These are phyloP conservation scores for Pharus latifolius DNA, from an alignment of 176 grass and related monocot species.

Conservation along the genomic window DNA sequence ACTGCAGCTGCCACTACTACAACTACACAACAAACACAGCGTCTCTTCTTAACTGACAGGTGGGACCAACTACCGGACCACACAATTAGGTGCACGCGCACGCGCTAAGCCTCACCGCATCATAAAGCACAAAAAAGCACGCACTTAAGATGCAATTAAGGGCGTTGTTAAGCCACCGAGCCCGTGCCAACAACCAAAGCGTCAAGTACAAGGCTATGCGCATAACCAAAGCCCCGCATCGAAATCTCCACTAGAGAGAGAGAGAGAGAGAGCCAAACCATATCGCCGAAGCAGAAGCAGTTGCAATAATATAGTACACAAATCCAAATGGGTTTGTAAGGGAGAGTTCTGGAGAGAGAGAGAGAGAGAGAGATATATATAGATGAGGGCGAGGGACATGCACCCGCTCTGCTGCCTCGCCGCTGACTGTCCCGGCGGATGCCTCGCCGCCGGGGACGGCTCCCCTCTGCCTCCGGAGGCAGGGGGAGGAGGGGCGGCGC, in stretches of 20 bases:
- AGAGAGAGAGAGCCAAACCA: background rate
- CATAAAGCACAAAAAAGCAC: too few relatives aligned
- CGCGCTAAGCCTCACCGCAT: too few relatives aligned
- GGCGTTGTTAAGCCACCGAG: too few relatives aligned
- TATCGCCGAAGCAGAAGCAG: too few relatives aligned
- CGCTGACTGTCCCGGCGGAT: conserved; percentile 32
- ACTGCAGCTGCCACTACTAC: too few relatives aligned
- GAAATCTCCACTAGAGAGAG: background rate
- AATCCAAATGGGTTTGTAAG: background rate
- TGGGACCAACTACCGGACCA: too few relatives aligned
- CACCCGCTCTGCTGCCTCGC: conserved; percentile 94
- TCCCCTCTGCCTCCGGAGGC: background rate
- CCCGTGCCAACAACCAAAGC: background rate
- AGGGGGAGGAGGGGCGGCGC: background rate
- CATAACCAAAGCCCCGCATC: conserved; percentile 9
- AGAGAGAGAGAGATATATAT: background rate
- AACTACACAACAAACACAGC: too few relatives aligned
- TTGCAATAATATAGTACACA: too few relatives aligned
- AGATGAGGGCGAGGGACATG: conserved; percentile 66
- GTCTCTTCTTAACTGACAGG: too few relatives aligned
- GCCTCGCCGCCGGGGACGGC: background rate
- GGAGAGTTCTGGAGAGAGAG: background rate
- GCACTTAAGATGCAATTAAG: too few relatives aligned
- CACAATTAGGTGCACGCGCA: too few relatives aligned
- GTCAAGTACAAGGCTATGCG: conserved; percentile 15